Evolutionary conservation across 2,329 filamentous ascomycete species (phyloP), one percentile per base, ranked within the genome.

Genomic region (Aspergillus sp.): DNA sequence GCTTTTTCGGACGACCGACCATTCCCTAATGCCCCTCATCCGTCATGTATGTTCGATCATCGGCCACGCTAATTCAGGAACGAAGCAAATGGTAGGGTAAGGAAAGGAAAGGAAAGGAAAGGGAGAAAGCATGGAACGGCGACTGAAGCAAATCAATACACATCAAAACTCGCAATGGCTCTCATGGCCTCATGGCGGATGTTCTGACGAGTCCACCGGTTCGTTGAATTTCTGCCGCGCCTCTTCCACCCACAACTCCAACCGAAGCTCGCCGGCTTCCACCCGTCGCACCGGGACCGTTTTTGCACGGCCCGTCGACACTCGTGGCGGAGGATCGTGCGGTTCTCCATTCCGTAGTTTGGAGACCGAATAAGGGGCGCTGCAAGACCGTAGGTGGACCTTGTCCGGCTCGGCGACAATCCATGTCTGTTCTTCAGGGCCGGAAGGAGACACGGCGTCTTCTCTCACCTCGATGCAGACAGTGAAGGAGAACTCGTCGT

Each of bases 221-320:
- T 66, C 58, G 39, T 57, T 57, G 40, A 66, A 64, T 49, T 77
- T 77, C 33, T 66, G 64, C 40, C 63, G 67, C 36, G 71, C 71
- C 49, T 82, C 76, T 56, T 84, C 80, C 35, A 82, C 70, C 78
- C 78, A 83, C 36, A 78, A 67, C 52, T 83, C 79, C 48, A 83
- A 69, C 15, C 72, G 62, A 52, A 83, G 72, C 37, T 79, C 75
- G 3, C 78, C 79, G 2, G 75, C 72, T 44, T 78, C 71, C 12
- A 83, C 69, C 19, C 69, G 67, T 41, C 80, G 66, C 27, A 84
- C 64, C 1, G 79, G 74, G 29, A 69, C 72, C 8, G 73, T 76
- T 47, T 64, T 72, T 19, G 66, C 63, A 6, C 72, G 71, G 15
- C 69, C 72, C 37, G 57, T 58, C 14, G 58, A 58, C 30, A 48